Base-by-base conservation (phyloP, 1,284 basidiomycete genomes). In the Pseudozyma tsukubaensis region DNA sequence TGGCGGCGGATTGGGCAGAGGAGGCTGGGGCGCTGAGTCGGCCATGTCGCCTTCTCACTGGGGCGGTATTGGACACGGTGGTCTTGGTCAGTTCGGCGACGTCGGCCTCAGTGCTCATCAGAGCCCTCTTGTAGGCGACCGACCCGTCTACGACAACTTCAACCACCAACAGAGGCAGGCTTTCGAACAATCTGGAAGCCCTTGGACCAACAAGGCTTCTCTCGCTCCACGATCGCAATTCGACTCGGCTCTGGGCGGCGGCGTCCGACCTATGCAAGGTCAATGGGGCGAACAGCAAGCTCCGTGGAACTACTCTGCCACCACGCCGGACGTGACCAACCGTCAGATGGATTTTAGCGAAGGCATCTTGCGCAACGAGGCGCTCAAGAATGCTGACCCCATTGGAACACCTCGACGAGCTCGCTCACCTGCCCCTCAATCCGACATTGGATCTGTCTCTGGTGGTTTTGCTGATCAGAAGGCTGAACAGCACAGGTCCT, bases 391-490 rank as follows among this genome's bases (percentile, higher is more conserved):
- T 13, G 66, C 62, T 18, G 71, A 65, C 18, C 74, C 74, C 3
- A 76, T 76, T 32, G 74, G 74, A 34, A 76, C 74, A n/a, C 74
- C 71, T 36, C 53, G 74, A 42, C 50, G 74, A 18, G 66, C 70
- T 18, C 62, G 55, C 16, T 76, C 74, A 8, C 74, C 74, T 34
- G 70, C 66, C 16, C 69, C 65, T 21, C 71, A 68, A 34, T 59
- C 50, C 32, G 61, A 68, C 18, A 14, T 40, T 21, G 40, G 50
- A 5, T 32, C 44, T n/a, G 36, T 29, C 24, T 29, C 47, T 24
- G 32, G 50, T 8, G 64, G 58, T 39, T 37, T 43, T 16, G 51
- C 36, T n/a, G 62, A 65, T 29, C 62, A 69, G 10, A 54, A 50
- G 47, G 49, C 54, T 11, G 62, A 69, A 35, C 60, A 63, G 70